These are phyloP conservation scores for Aspergillus aculeatinus DNA, from an alignment of 2,329 filamentous ascomycete genomes.

Conservation along the genomic window DNA sequence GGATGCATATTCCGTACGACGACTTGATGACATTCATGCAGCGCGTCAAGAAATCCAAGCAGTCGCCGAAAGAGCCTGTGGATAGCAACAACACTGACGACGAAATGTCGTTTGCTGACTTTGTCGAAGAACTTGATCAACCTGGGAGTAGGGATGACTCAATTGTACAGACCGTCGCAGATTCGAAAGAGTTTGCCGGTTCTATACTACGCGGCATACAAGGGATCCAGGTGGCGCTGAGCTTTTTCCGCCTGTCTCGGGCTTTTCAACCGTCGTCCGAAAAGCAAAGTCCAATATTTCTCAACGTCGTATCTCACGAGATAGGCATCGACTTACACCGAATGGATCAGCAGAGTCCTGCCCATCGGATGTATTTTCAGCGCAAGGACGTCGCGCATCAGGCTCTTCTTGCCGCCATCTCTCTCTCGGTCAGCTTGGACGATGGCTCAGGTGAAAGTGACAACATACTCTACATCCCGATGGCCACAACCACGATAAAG, in stretches of 20 bases:
- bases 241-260: conserved; percentile 84
- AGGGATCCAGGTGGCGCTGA: conserved; percentile 92
- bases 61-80: conserved; percentile 33
- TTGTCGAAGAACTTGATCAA: conserved; percentile 71
- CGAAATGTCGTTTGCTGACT: conserved; percentile 67
- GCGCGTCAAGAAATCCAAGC: conserved; percentile 36
- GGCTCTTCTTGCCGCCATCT: conserved; percentile 85
- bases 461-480: conserved; percentile 87
- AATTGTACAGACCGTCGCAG: conserved; percentile 79
- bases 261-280: conserved; percentile 68
- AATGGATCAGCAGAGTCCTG: conserved; percentile 86
- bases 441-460: conserved; percentile 85
- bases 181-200: conserved; percentile 87
- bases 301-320: conserved; percentile 94
- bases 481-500: conserved; percentile 93
- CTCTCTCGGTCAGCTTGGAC: conserved; percentile 86
- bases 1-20: conserved; percentile 86
- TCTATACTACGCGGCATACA: conserved; percentile 91
- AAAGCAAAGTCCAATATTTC: conserved; percentile 67
- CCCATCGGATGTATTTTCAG: conserved; percentile 98
- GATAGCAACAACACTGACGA: conserved; percentile 47
- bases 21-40: conserved; percentile 61
- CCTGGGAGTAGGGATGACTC: conserved; percentile 66
- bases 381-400: conserved; percentile 91
- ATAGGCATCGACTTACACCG: conserved; percentile 89